Evolutionary conservation across 495 filamentous ascomycete species (phyloP), one percentile per base, ranked within the genome.

Genomic region (Platismatia glauca): DNA sequence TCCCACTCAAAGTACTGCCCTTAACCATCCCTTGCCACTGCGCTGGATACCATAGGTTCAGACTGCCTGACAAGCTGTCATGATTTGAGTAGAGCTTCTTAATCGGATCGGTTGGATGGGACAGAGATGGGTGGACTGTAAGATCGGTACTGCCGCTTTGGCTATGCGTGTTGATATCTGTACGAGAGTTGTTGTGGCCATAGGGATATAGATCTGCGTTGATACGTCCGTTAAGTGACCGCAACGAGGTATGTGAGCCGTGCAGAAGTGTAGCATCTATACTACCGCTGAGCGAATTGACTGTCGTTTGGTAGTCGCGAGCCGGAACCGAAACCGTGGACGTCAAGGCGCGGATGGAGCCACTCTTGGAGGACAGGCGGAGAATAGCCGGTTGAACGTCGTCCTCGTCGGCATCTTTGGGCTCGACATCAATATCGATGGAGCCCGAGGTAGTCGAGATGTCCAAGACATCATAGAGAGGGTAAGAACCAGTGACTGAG

Each of bases 381-480:
- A 63, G 60, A 38, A 55, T 16, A 18, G 63, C 63, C 37, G 63
- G 58, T 31, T 61, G 46, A 11, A 65, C 50, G 22, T 27, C 39
- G 6, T 46, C 58, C 44, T 41, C 27, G 34, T 57, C 58, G 55
- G 55, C 63, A 46, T 58, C 55, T 55, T 53, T 57, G 22, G 63
- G 63, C 29, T 55, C 57, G 34, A 65, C 48, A 18, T 52, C 44
- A 13, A 65, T 37, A 55, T 57, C 58, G 53, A 68, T 68, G 22
- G 56, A 62, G 50, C 66, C 63, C 35, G 66, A 65, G 4, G 18
- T 68, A 24, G 71, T 73, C 16, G 62, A 60, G 34, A 74, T 67
- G 15, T 58, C 57, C 12, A 74, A 63, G 4, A 66, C 46, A 37
- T 74, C 72, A 41, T 68, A 72, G 13, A 74, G 68, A 20, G 70